Percentiles rank a stretch among this genome's conserved stretches.
phyloP scores from a whole-genome alignment of 345 rosid genomes.

The Arabis alpina region DNA sequence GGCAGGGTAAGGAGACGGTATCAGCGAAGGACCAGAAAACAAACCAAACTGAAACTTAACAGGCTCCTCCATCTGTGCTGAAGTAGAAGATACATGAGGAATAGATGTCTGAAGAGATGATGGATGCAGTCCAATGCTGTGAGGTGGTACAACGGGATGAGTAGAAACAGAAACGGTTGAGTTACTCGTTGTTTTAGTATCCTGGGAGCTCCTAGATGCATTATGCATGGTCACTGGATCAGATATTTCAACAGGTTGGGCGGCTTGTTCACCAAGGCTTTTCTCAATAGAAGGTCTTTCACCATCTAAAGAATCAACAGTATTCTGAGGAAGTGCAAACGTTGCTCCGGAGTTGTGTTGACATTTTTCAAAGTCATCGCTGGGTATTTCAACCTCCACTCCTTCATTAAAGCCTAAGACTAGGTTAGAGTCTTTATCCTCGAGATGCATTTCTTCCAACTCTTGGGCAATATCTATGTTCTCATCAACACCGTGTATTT shows the following conservation, averaged over 20 bases:
- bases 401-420: slow-evolving; percentile 92
- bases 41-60: slow-evolving; percentile 92
- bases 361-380: slow-evolving; percentile 71
- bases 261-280: slow-evolving; percentile 46
- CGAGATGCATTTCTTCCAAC: slow-evolving; percentile 63
- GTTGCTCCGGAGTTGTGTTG: slow-evolving; percentile 54
- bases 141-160: slow-evolving; percentile 45
- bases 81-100: slow-evolving; percentile 47
- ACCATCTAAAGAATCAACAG: slow-evolving; percentile 49
- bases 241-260: slow-evolving; percentile 49
- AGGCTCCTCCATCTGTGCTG: slow-evolving; percentile 64
- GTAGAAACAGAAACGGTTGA: slow-evolving; percentile 46
- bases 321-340: slow-evolving; percentile 48
- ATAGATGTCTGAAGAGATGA: slow-evolving; percentile 54
- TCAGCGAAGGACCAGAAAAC: slow-evolving; percentile 90
- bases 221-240: slow-evolving; percentile 46
- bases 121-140: slow-evolving; percentile 43
- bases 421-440: slow-evolving; percentile 64
- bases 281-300: slow-evolving; percentile 48
- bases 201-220: slow-evolving; percentile 55
- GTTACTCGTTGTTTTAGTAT: slow-evolving; percentile 52
- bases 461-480: slow-evolving; percentile 59
- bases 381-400: slow-evolving; percentile 80
- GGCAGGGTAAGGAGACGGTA: slow-evolving; percentile 94
- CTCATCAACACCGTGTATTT: slow-evolving; percentile 71